phyloP scores from a whole-genome alignment of 2,329 filamentous ascomycete genomes.

The Penicillium nordicum region DNA sequence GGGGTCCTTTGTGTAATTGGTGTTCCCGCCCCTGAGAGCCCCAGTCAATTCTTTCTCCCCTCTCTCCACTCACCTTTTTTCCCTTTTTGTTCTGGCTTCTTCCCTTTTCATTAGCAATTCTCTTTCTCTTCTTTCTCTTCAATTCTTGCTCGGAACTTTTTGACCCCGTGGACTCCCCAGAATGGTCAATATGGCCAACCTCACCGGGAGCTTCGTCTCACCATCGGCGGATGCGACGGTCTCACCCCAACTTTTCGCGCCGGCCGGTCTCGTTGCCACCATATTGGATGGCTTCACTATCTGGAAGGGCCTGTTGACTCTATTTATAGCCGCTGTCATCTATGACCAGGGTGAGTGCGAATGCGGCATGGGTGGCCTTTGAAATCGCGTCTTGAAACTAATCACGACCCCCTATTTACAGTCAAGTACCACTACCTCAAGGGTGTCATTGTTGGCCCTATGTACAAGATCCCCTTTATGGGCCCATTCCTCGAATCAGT shows the following conservation, averaged over 20 bases:
- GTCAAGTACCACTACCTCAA: constrained; percentile 73
- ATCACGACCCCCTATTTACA: constrained; percentile 36
- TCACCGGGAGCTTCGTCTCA: constrained; percentile 68
- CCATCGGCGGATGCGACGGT: constrained; percentile 62
- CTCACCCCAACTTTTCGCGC: constrained; percentile 51
- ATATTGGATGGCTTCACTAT: constrained; percentile 57
- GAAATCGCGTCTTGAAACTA: constrained; percentile 8
- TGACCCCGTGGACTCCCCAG: not conserved
- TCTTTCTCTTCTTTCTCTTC: not conserved
- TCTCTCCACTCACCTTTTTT: constrained; percentile 15
- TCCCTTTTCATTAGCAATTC: not conserved
- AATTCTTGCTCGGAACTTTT: not conserved
- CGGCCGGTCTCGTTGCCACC: constrained; percentile 51
- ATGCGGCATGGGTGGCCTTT: not conserved
- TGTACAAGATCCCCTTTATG: constrained; percentile 79
- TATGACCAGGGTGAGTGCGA: constrained; percentile 82
- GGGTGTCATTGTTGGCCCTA: constrained; percentile 70
- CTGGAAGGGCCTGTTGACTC: constrained; percentile 66
- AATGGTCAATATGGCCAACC: constrained; percentile 40
- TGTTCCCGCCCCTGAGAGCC: constrained; percentile 23
- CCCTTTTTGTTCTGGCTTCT: constrained; percentile 3
- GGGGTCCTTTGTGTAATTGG: constrained; percentile 15
- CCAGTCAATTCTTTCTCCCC: constrained; percentile 13
- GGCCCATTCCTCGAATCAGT: constrained; percentile 94
- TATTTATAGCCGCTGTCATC: constrained; percentile 67